These are phyloP conservation scores for Mycothermus thermophilus DNA, from an alignment of 495 filamentous ascomycete species.

Conservation along the genomic window DNA sequence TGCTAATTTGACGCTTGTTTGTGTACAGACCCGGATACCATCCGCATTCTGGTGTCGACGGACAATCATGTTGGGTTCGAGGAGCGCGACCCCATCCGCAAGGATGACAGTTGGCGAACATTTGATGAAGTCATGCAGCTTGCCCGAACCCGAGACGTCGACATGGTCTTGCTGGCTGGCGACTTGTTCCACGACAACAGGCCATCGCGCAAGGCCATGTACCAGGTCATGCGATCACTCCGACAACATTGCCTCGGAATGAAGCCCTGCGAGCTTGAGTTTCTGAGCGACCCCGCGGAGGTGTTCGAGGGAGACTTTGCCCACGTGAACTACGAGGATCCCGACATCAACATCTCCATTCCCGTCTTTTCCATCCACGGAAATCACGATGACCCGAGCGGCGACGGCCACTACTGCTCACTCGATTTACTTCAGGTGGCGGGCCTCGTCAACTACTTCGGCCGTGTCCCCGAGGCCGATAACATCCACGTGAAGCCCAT, in stretches of 20 bases:
- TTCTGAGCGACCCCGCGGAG: conserved; percentile 82
- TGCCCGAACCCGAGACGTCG: conserved; percentile 74
- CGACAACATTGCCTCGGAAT: conserved; percentile 88
- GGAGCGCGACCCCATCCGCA: conserved; percentile 82
- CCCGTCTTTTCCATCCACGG: conserved; percentile 98
- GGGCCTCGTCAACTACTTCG: conserved; percentile 91
- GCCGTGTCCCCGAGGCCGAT: conserved; percentile 78
- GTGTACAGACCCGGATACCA: conserved; percentile 77
- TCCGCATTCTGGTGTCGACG: conserved; percentile 85
- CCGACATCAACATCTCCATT: conserved; percentile 94
- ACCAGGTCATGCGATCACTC: conserved; percentile 87
- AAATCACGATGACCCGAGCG: conserved; percentile 95
- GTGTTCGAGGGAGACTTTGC: conserved; percentile 74
- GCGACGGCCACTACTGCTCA: conserved; percentile 78
- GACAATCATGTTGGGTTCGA: conserved; percentile 97
- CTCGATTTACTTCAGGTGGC: conserved; percentile 84
- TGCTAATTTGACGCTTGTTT: too few relatives aligned
- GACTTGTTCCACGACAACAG: conserved; percentile 99
- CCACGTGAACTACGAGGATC: conserved; percentile 94
- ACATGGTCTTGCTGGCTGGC: conserved; percentile 90
- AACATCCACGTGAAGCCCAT: conserved; percentile 85
- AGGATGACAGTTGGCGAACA: conserved; percentile 91
- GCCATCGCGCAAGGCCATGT: conserved; percentile 91
- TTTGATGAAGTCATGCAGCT: conserved; percentile 94
- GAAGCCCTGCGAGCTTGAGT: conserved; percentile 89